These are phyloP conservation scores for Colletotrichum spaethianum DNA, from an alignment of 2,329 filamentous ascomycete genomes.

Conservation along the genomic window DNA sequence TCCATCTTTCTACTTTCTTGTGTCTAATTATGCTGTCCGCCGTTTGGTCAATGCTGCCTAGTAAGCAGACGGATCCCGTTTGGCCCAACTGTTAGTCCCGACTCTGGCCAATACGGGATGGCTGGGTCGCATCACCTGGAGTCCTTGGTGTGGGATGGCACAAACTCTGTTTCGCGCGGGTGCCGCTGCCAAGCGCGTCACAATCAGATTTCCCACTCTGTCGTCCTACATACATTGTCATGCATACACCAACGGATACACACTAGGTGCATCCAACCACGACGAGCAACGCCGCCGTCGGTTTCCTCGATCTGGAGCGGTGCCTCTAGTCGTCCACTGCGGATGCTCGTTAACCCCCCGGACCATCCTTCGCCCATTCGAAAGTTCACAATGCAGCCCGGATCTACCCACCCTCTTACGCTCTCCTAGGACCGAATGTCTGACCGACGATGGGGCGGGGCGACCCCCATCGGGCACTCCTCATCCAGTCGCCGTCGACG, in stretches of 20 bases:
- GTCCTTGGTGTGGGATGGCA: constrained; percentile 28
- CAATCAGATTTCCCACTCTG: constrained; percentile 35
- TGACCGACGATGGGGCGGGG: constrained; percentile 38
- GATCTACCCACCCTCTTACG: constrained; percentile 20
- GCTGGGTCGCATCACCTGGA: constrained; percentile 33
- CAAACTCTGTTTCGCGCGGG: constrained; percentile 40
- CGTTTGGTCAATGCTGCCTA: constrained; percentile 14
- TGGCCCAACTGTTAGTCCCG: constrained; percentile 13
- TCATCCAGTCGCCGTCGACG: constrained; percentile 36
- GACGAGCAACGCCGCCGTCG: constrained; percentile 25
- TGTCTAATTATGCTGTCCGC: constrained; percentile 10
- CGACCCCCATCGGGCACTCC: constrained; percentile 14
- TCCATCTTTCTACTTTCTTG: not conserved
- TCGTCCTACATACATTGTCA: constrained; percentile 29
- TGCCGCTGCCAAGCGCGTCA: constrained; percentile 41
- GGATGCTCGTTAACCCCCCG: constrained; percentile 1
- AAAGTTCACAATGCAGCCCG: constrained; percentile 23
- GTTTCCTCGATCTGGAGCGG: constrained; percentile 5
- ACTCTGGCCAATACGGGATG: constrained; percentile 28
- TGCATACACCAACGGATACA: constrained; percentile 1
- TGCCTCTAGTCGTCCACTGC: constrained; percentile 2
- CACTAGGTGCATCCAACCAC: constrained; percentile 16
- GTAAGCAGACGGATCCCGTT: constrained; percentile 26
- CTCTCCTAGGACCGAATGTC: constrained; percentile 22
- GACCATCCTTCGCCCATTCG: constrained; percentile 19